Conservation (phyloP, 257 asterid species). For the Rhazya stricta region DNA sequence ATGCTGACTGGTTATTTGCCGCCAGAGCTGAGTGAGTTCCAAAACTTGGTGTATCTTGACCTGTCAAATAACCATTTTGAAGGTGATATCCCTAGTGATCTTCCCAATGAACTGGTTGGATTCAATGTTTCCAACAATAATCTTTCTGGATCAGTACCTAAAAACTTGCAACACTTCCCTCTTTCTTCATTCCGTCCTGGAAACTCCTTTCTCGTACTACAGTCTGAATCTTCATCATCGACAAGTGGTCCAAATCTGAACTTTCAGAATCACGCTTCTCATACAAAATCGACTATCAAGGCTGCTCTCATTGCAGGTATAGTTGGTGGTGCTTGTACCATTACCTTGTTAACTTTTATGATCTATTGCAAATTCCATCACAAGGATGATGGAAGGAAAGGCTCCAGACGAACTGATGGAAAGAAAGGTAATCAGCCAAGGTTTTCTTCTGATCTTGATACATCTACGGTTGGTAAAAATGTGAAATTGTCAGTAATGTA, state of each 20-base stretch:
- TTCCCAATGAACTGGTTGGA: constrained; percentile 39
- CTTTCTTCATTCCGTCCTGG: constrained; percentile 81
- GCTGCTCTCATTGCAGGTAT: constrained; percentile 59
- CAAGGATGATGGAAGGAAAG: constrained; percentile 20
- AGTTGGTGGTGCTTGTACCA: constrained; percentile 38
- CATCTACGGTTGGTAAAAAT: not conserved
- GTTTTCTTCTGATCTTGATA: constrained; percentile 5
- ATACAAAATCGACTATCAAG: constrained; percentile 33
- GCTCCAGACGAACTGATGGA: constrained; percentile 29
- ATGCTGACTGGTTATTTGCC: constrained; percentile 53
- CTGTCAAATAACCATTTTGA: constrained; percentile 58
- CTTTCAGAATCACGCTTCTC: constrained; percentile 37
- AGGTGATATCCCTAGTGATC: constrained; percentile 61
- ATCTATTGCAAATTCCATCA: constrained; percentile 45
- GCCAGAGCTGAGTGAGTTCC: constrained; percentile 44
- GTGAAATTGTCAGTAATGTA: not conserved
- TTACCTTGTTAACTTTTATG: constrained; percentile 37
- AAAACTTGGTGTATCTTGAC: constrained; percentile 46
- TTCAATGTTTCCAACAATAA: constrained; percentile 70
- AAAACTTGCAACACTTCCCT: constrained; percentile 62
- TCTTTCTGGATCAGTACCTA: constrained; percentile 74
- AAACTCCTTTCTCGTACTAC: constrained; percentile 51
- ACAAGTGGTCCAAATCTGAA: constrained; percentile 27
- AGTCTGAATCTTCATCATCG: constrained; percentile 31
- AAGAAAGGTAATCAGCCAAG: constrained; percentile 40